A percentile compares a stretch with the other conserved stretches of the same genome.
Conservation (phyloP, 345 rosid species). For the Conringia planisiliqua region DNA sequence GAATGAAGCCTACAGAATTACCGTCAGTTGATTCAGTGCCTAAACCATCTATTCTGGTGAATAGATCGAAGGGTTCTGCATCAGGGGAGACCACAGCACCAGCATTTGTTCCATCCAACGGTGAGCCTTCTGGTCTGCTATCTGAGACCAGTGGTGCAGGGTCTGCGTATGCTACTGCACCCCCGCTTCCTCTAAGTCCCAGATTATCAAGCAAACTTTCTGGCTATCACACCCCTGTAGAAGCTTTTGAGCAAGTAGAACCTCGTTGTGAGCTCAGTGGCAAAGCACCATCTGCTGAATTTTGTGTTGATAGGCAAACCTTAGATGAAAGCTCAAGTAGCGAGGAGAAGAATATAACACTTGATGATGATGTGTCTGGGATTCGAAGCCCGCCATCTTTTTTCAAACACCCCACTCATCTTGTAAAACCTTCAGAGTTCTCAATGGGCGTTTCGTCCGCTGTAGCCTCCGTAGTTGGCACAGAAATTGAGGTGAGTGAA, state of each 20-base stretch:
- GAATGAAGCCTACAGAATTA: slow-evolving; percentile 37
- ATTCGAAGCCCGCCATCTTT: slow-evolving; percentile 28
- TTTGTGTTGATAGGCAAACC: slow-evolving; percentile 53
- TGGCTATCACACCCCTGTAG: slow-evolving; percentile 44
- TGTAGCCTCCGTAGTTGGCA: slow-evolving; percentile 41
- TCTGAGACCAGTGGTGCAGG: slow-evolving; percentile 46
- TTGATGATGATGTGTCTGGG: slow-evolving; percentile 47
- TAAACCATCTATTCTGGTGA: slow-evolving; percentile 32
- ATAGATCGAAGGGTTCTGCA: slow-evolving; percentile 37
- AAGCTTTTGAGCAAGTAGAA: slow-evolving; percentile 39
- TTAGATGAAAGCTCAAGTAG: slow-evolving; percentile 42
- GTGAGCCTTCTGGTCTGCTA: slow-evolving; percentile 41
- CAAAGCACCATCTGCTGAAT: slow-evolving; percentile 42
- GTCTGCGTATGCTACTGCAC: slow-evolving; percentile 39
- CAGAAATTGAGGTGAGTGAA: slow-evolving; percentile 60
- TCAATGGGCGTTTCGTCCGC: slow-evolving; percentile 56
- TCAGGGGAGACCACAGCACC: slow-evolving; percentile 37
- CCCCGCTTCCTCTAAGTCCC: slow-evolving; percentile 58
- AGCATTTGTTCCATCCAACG: slow-evolving; percentile 30
- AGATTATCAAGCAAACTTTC: slow-evolving; percentile 48
- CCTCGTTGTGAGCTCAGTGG: slow-evolving; percentile 41
- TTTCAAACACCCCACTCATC: slow-evolving; percentile 11
- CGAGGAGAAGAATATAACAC: slow-evolving; percentile 42
- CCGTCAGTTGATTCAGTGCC: slow-evolving; percentile 38
- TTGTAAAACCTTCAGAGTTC: slow-evolving; percentile 80